Percentiles rank a stretch among this genome's conserved stretches.
Conservation (phyloP, 129 eudicot species). For the Tagetes erecta region DNA sequence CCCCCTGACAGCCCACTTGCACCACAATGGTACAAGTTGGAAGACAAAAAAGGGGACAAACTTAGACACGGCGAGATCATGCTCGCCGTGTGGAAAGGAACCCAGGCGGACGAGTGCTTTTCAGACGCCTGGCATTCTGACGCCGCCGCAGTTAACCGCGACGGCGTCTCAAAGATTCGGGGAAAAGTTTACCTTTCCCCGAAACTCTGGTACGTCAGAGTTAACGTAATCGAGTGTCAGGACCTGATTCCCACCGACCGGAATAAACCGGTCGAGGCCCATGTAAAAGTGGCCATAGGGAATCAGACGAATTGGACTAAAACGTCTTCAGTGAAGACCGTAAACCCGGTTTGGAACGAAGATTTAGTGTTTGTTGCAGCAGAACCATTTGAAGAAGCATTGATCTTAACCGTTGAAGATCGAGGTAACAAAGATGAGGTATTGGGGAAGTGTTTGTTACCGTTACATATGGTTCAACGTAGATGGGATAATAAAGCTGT, state of each 20-base stretch:
- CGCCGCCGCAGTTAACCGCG: slow-evolving; percentile 64
- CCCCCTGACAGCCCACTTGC: slow-evolving; percentile 95
- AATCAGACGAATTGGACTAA: slow-evolving; percentile 53
- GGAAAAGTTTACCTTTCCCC: slow-evolving; percentile 91
- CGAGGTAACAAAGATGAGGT: slow-evolving; percentile 57
- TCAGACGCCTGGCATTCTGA: slow-evolving; percentile 96
- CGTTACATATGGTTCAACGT: slow-evolving; percentile 44
- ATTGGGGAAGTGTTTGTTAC: slow-evolving; percentile 55
- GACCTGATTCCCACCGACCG: slow-evolving; percentile 69
- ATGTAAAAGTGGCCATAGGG: slow-evolving; percentile 59
- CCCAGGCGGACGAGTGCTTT: slow-evolving; percentile 92
- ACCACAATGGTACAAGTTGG: slow-evolving; percentile 85
- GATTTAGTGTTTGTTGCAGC: slow-evolving; percentile 75
- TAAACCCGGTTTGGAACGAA: slow-evolving; percentile 86
- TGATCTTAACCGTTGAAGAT: slow-evolving; percentile 74
- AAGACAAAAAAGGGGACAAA: slow-evolving; percentile 61
- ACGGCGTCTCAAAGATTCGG: slow-evolving; percentile 61
- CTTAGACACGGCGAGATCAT: slow-evolving; percentile 73
- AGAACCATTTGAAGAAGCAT: slow-evolving; percentile 80
- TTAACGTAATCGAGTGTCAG: slow-evolving; percentile 83
- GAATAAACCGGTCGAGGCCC: slow-evolving; percentile 51
- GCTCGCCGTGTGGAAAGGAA: slow-evolving; percentile 91
- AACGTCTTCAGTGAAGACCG: slow-evolving; percentile 41
- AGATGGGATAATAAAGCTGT: slow-evolving; percentile 81
- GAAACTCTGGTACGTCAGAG: slow-evolving; percentile 86